Evolutionary conservation across 768 basidiomycete species (phyloP), one percentile per base, ranked within the genome.

Genomic region (Neoboletus brunneissimus): DNA sequence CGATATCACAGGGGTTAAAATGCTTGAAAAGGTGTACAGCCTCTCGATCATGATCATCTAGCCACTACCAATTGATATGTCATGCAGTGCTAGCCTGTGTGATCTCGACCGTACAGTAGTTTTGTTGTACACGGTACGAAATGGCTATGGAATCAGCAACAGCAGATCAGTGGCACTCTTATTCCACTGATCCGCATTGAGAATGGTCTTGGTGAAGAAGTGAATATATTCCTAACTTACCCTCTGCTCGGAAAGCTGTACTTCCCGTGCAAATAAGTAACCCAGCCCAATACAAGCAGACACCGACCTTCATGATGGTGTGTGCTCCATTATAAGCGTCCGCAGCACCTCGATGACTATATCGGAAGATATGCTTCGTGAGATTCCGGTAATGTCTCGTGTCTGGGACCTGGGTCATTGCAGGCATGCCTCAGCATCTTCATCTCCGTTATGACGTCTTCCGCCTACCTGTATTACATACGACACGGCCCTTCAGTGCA

Each of bases 351-450:
- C 58, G 55, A 59, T 77, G 77, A 18, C 69, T 69, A 62, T 78
- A 81, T 41, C 79, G 78, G 69, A 78, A 78, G 54, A 80, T 80
- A 57, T 79, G 73, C 34, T 59, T 60, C 22, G 79, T 78, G 25
- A 81, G 70, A 52, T 70, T 69, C 79, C 78, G 79, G 50, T 80
- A 79, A 48, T 70, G 69, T 41, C 68, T 59, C 16, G 81, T 81
- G 62, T 81, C 78, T 77, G 58, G 2, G 41, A 48, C 49, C 78
- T 77, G 58, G 2, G 41, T 49, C 49, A 51, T 53, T 20, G 44
- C 35, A 54, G 7, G 20, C 56, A 54, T 53, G 56, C 55, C 20
- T 72, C 56, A 62, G 32, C 22, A 9, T 45, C 38, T 51, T 68
- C 59, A 64, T 61, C 38, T 68, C 58, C 63, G 63, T 29, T 27